These are phyloP conservation scores for Scheffersomyces lignosus DNA, from an alignment of 805 yeast genomes.

Conservation along the genomic window DNA sequence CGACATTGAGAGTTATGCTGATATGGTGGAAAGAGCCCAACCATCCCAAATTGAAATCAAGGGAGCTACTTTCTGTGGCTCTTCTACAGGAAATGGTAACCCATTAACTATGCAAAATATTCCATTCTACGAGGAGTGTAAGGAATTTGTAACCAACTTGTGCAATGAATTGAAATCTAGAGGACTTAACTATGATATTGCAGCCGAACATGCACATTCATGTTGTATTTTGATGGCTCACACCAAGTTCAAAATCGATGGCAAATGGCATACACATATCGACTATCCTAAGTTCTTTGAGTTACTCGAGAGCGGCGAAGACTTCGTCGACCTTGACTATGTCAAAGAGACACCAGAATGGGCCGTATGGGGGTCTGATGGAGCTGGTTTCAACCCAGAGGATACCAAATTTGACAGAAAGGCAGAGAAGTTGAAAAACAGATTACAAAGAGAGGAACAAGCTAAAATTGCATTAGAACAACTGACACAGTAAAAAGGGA, in stretches of 20 bases:
- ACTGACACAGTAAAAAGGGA: conserved; percentile 1
- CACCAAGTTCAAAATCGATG: conserved; percentile 64
- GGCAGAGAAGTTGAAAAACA: conserved; percentile 56
- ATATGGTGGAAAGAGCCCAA: conserved; percentile 73
- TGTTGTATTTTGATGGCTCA: conserved; percentile 88
- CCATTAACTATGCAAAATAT: conserved; percentile 94
- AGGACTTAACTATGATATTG: conserved; percentile 74
- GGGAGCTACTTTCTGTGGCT: conserved; percentile 95
- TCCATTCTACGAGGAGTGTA: conserved; percentile 91
- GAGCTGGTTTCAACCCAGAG: conserved; percentile 88
- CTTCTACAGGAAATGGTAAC: conserved; percentile 78
- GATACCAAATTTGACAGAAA: conserved; percentile 70
- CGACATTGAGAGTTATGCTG: conserved; percentile 80
- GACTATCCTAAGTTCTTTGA: conserved; percentile 77
- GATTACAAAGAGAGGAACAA: conserved; percentile 35
- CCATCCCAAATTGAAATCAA: conserved; percentile 91
- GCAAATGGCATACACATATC: conserved; percentile 86
- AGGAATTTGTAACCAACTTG: conserved; percentile 65
- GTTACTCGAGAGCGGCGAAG: conserved; percentile 61
- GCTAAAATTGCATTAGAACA: conserved; percentile 11
- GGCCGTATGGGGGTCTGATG: conserved; percentile 86
- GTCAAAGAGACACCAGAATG: conserved; percentile 79
- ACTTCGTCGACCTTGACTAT: conserved; percentile 79
- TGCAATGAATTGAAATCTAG: conserved; percentile 61
- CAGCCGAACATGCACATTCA: conserved; percentile 95